phyloP scores from a whole-genome alignment of 805 yeast species.

The Saccharomyces cerevisiae region DNA sequence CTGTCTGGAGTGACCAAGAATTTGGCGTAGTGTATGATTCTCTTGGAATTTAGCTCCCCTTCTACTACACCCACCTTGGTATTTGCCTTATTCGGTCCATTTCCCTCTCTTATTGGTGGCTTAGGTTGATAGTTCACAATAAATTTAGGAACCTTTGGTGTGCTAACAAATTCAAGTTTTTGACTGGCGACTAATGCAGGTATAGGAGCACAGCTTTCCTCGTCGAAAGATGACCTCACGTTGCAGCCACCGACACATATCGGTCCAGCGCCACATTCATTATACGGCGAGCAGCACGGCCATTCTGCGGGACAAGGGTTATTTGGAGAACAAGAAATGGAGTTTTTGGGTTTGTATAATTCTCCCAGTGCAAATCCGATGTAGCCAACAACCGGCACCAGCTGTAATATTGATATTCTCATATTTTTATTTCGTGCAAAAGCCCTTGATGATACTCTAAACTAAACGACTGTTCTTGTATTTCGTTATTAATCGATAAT shows the following conservation, averaged over 20 bases:
- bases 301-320: constrained; percentile 56
- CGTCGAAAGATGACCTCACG: constrained; percentile 57
- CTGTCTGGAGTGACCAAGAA: constrained; percentile 24
- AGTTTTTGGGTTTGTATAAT: constrained; percentile 18
- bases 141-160: neutral
- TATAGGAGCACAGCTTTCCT: constrained; percentile 71
- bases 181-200: constrained; percentile 48
- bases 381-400: neutral
- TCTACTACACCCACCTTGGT: neutral
- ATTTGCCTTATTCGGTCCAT: neutral
- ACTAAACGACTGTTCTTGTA: neutral
- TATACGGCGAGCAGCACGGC: constrained; percentile 89
- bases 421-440: neutral
- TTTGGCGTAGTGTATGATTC: constrained; percentile 23
- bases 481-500: neutral
- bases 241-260: constrained; percentile 84
- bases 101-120: neutral
- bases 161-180: constrained; percentile 5
- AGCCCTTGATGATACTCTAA: neutral
- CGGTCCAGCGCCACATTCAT: constrained; percentile 71
- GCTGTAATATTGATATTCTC: neutral
- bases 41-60: constrained; percentile 11
- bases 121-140: neutral
- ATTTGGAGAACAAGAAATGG: constrained; percentile 18
- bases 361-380: constrained; percentile 7